Conservation (phyloP, 208 protist species). For the Acanthamoeba rhysodes region DNA sequence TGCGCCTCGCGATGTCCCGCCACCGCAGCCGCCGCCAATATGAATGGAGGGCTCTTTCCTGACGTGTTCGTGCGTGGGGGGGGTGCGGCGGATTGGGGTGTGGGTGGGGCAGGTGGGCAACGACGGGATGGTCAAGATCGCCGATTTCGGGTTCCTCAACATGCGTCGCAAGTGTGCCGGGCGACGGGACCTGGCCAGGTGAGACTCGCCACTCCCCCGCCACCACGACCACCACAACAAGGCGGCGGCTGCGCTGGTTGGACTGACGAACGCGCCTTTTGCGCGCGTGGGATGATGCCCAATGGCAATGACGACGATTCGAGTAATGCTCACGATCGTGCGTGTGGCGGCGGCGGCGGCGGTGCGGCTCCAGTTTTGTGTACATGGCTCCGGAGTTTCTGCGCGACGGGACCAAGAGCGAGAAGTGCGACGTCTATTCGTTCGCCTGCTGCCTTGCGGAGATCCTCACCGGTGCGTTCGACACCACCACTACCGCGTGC, state of each 20-base stretch:
- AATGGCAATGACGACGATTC: no score
- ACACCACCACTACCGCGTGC: no score
- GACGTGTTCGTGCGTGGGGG: no score
- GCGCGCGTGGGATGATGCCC: no score
- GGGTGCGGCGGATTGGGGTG: background rate
- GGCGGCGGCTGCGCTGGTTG: no score
- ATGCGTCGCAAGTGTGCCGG: slow-evolving; percentile 8
- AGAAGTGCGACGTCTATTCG: slow-evolving; percentile 66
- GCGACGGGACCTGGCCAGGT: background rate
- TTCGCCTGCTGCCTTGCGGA: slow-evolving; percentile 39
- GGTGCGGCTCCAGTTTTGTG: background rate
- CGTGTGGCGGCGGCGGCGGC: no score
- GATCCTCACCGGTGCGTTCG: background rate
- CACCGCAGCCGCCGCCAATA: no score
- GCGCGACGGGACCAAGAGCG: background rate
- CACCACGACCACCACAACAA: no score
- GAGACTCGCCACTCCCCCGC: background rate
- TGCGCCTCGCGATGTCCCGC: no score
- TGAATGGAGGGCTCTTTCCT: no score
- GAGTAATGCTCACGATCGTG: no score
- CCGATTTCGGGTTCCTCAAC: slow-evolving; percentile 53
- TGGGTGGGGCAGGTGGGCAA: background rate
- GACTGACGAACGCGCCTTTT: no score
- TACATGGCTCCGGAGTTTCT: slow-evolving; percentile 51
- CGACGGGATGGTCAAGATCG: slow-evolving; percentile 46